Percentiles rank a stretch among this genome's conserved stretches.
Evolutionary conservation across 2,329 filamentous ascomycete species (phyloP).

Genomic region (Raffaelea ambrosiae): DNA sequence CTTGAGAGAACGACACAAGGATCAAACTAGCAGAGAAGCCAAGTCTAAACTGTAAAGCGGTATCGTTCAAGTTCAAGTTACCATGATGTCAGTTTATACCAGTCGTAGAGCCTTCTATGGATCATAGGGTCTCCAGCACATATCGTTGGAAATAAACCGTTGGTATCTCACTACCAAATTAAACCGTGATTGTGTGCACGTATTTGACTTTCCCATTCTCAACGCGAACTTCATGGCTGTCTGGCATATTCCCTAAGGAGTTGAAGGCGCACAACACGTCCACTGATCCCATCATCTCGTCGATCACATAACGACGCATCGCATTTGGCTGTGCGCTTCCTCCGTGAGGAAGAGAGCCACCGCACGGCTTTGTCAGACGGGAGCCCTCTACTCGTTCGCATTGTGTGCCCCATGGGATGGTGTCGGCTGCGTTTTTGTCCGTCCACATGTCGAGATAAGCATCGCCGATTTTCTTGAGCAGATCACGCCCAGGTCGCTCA

Average conservation of each 20-base stretch:
- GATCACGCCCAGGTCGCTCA: conserved; percentile 18
- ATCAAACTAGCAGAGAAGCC: neutral
- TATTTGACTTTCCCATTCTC: conserved; percentile 25
- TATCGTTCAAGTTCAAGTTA: too few relatives aligned
- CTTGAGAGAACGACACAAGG: neutral
- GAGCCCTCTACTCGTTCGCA: conserved; percentile 27
- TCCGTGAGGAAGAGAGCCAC: conserved; percentile 19
- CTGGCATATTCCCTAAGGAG: conserved; percentile 21
- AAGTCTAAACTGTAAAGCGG: neutral
- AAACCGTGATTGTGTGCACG: conserved; percentile 27
- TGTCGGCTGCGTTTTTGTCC: conserved; percentile 21
- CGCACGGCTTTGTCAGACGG: conserved; percentile 21
- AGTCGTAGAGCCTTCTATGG: too few relatives aligned
- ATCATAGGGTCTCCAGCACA: too few relatives aligned
- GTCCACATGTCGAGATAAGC: conserved; percentile 30
- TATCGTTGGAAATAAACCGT: too few relatives aligned
- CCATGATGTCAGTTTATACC: too few relatives aligned
- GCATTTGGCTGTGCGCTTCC: conserved; percentile 22
- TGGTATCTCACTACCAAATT: too few relatives aligned
- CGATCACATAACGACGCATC: conserved; percentile 26
- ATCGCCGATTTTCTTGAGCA: conserved; percentile 25
- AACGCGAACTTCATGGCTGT: conserved; percentile 25
- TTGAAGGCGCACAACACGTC: conserved; percentile 27
- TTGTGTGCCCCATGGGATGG: conserved; percentile 25
- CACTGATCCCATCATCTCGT: conserved; percentile 24